phyloP scores from a whole-genome alignment of 192 early-diverging fungal genomes.

The Rhizophlyctis rosea region DNA sequence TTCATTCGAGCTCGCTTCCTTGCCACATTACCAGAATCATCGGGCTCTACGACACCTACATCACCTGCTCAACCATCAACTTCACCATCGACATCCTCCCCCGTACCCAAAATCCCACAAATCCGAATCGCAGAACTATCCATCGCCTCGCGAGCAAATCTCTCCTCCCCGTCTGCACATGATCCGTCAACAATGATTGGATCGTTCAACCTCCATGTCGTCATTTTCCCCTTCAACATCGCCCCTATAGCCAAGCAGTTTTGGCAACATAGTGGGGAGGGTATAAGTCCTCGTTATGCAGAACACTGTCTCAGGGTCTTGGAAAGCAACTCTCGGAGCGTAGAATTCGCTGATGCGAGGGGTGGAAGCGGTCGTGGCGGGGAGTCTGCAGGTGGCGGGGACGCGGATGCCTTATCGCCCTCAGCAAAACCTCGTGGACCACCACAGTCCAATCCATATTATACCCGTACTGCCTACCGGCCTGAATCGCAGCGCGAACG shows the following conservation, averaged over 20 bases:
- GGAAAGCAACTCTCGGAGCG: constrained; percentile 44
- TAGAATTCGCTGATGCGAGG: constrained; percentile 22
- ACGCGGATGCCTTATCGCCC: too few species aligned
- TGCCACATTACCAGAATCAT: background rate
- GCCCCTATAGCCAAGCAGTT: constrained; percentile 82
- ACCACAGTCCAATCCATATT: too few species aligned
- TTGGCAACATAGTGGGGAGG: constrained; percentile 95
- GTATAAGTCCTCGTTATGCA: constrained; percentile 83
- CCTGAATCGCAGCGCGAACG: constrained; percentile 19
- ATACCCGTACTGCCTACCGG: constrained; percentile 18
- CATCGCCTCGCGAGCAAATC: constrained; percentile 44
- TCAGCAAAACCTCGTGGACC: constrained; percentile 30
- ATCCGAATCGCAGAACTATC: constrained; percentile 68
- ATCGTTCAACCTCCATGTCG: constrained; percentile 51
- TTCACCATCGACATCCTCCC: constrained; percentile 6
- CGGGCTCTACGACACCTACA: background rate
- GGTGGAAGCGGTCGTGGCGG: too few species aligned
- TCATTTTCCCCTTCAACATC: constrained; percentile 72
- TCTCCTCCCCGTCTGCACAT: constrained; percentile 36
- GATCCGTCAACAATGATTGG: constrained; percentile 33
- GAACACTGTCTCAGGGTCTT: constrained; percentile 74
- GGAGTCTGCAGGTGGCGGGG: too few species aligned
- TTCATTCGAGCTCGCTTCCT: constrained; percentile 59
- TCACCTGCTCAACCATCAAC: constrained; percentile 19
- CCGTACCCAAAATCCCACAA: background rate